Percentiles rank a stretch among this genome's conserved stretches.
phyloP scores from a whole-genome alignment of 169 alveolate species.

The Condylostoma magnum region DNA sequence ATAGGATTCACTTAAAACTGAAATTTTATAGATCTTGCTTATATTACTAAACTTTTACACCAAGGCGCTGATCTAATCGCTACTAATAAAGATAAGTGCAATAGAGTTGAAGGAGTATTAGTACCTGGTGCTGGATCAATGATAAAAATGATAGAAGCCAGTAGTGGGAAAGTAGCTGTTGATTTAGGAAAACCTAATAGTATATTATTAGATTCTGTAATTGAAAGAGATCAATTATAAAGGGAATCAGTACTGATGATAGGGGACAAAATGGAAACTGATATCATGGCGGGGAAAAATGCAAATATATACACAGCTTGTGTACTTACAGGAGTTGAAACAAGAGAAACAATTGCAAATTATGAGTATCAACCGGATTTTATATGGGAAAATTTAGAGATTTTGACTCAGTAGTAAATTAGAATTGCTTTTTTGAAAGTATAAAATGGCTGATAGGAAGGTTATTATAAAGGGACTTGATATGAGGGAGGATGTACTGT shows the following conservation, averaged over 20 bases:
- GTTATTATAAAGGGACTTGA: constrained; percentile 33
- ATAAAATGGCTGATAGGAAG: constrained; percentile 26
- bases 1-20: constrained; percentile 39
- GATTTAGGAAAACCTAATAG: constrained; percentile 41
- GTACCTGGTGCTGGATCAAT: constrained; percentile 59
- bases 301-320: constrained; percentile 27
- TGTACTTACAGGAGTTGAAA: constrained; percentile 38
- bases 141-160: constrained; percentile 22
- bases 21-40: constrained; percentile 31
- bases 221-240: constrained; percentile 19
- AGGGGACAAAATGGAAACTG: constrained; percentile 46
- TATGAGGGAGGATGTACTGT: constrained; percentile 46
- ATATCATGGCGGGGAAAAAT: constrained; percentile 34
- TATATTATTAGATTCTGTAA: constrained; percentile 3
- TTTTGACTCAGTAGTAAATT: no score
- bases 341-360: neutral
- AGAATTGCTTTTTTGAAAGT: no score
- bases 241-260: constrained; percentile 24
- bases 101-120: constrained; percentile 22
- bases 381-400: no score
- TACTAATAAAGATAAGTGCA: constrained; percentile 24
- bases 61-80: constrained; percentile 40
- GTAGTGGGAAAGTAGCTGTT: neutral
- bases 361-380: constrained; percentile 15
- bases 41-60: constrained; percentile 39